A percentile compares a stretch with the other conserved stretches of the same genome.
Conservation (phyloP, 2,329 filamentous ascomycete genomes). For the Alternaria brassicae region DNA sequence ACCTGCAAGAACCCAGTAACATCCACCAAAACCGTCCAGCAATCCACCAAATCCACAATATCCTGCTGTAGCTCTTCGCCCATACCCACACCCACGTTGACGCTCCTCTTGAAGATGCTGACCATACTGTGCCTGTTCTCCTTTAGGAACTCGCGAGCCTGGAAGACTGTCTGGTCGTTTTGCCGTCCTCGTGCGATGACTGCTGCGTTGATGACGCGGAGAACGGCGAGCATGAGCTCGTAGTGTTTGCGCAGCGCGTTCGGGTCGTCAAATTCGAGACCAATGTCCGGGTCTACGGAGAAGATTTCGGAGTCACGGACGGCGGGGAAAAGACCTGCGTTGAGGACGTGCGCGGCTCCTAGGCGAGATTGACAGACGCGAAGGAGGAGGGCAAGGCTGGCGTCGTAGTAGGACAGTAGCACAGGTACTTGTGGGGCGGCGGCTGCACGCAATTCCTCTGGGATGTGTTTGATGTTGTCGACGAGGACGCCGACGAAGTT, state of each 20-base stretch:
- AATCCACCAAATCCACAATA: constrained; percentile 80
- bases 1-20: constrained; percentile 89
- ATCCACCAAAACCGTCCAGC: constrained; percentile 81
- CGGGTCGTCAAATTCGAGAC: constrained; percentile 74
- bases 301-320: constrained; percentile 86
- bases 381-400: constrained; percentile 81
- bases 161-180: constrained; percentile 74
- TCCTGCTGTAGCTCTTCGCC: constrained; percentile 67
- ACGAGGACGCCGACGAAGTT: constrained; percentile 93
- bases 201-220: constrained; percentile 82
- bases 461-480: constrained; percentile 81
- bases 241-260: constrained; percentile 82
- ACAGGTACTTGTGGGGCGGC: constrained; percentile 58
- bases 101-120: constrained; percentile 87
- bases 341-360: constrained; percentile 87
- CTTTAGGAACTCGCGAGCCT: constrained; percentile 79
- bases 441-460: constrained; percentile 65
- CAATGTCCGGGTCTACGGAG: constrained; percentile 87
- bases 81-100: constrained; percentile 68
- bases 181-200: constrained; percentile 82
- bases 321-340: constrained; percentile 84
- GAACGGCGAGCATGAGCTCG: constrained; percentile 77
- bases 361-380: constrained; percentile 81
- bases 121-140: constrained; percentile 86
- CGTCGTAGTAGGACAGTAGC: constrained; percentile 69